Evolutionary conservation across 1,284 basidiomycete species (phyloP).

Genomic region (Mrakiaceae sp.): DNA sequence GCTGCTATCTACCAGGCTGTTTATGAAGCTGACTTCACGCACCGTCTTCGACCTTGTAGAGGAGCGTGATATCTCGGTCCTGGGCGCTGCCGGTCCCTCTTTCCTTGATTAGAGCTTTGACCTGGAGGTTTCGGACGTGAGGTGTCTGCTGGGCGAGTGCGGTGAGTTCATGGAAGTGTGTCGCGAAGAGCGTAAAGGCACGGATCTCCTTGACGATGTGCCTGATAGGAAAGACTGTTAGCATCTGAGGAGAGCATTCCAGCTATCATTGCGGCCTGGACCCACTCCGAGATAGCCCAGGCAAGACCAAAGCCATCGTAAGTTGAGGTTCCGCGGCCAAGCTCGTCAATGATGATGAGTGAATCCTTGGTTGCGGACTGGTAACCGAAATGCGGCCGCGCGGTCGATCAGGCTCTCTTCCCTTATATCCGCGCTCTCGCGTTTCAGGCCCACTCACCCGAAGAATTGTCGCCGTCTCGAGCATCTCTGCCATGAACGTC

Average conservation of each 20-base stretch:
- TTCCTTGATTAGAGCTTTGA: constrained; percentile 75
- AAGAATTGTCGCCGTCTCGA: constrained; percentile 83
- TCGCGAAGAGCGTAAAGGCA: constrained; percentile 91
- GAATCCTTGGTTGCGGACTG: constrained; percentile 86
- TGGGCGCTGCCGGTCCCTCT: constrained; percentile 43
- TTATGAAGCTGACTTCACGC: constrained; percentile 20
- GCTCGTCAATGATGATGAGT: constrained; percentile 94
- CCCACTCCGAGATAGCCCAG: constrained; percentile 95
- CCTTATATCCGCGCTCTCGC: background rate
- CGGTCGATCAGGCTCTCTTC: background rate
- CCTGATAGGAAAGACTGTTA: constrained; percentile 36
- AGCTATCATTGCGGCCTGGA: constrained; percentile 6
- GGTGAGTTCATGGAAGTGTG: constrained; percentile 96
- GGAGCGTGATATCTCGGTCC: constrained; percentile 76
- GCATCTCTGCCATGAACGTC: constrained; percentile 99
- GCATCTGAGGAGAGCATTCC: background rate
- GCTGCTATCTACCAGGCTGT: no score
- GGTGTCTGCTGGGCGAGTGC: constrained; percentile 72
- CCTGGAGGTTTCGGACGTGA: constrained; percentile 90
- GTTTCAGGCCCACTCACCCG: constrained; percentile 43
- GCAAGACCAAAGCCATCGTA: constrained; percentile 98
- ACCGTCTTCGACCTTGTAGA: constrained; percentile 96
- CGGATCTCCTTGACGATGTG: constrained; percentile 86
- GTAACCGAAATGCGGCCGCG: background rate
- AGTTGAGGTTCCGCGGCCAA: constrained; percentile 95